Conservation (phyloP, 129 eudicot species). For the Centella asiatica region DNA sequence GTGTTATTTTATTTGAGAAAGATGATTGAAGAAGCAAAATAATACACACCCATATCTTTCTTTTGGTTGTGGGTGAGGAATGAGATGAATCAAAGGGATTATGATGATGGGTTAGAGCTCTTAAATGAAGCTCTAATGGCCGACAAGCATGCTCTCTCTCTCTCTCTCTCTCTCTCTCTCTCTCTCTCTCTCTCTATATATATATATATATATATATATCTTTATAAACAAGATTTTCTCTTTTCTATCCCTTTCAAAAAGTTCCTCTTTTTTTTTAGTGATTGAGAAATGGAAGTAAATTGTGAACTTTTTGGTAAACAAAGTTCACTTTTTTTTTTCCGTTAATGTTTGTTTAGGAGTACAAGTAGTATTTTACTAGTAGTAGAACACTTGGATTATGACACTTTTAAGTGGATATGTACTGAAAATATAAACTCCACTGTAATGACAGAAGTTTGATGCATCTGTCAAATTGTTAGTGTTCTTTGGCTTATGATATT, state of each 20-base stretch:
- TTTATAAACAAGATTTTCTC: no score
- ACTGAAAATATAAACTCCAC: no score
- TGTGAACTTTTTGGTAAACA: no score
- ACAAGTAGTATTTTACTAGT: background rate
- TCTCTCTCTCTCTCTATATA: no score
- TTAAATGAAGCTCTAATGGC: constrained; percentile 77
- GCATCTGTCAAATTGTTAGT: no score
- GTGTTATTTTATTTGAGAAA: constrained; percentile 21
- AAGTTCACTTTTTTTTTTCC: no score
- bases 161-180: constrained; percentile 12
- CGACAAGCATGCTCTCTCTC: constrained; percentile 72
- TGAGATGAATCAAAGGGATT: constrained; percentile 18
- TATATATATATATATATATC: no score
- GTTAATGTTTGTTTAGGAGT: constrained; percentile 13
- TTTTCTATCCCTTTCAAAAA: no score
- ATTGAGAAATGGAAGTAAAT: constrained; percentile 25
- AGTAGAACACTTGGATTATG: no score
- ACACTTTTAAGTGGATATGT: constrained; percentile 5
- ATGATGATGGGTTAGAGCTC: constrained; percentile 23
- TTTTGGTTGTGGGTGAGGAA: constrained; percentile 10
- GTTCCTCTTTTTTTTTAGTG: constrained; percentile 32
- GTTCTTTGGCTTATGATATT: no score
- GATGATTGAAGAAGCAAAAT: constrained; percentile 27
- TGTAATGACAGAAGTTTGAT: no score
- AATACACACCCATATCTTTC: constrained; percentile 33